Conservation (phyloP, 805 yeast species). For the Wickerhamomyces strasburgensis region DNA sequence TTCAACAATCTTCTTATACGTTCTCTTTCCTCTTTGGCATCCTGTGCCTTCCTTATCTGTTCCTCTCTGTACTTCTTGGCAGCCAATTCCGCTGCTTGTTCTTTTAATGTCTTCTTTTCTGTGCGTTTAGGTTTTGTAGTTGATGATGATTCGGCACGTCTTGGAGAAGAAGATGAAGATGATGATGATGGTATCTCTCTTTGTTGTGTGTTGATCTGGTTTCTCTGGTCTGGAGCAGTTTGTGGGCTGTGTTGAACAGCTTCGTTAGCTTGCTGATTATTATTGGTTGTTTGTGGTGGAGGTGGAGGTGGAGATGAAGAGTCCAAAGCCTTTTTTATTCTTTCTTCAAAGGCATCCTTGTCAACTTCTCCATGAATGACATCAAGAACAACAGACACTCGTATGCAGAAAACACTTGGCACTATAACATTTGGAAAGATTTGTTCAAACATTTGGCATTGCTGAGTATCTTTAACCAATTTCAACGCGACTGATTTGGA, state of each 20-base stretch:
- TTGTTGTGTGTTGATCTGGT: no score
- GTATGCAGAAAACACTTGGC: conserved; percentile 57
- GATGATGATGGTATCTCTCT: no score
- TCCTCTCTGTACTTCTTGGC: conserved; percentile 36
- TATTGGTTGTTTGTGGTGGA: not conserved
- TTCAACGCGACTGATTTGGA: conserved; percentile 36
- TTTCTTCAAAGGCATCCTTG: conserved; percentile 25
- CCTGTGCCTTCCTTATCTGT: conserved; percentile 29
- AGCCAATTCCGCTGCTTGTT: conserved; percentile 36
- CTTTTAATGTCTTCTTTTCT: conserved; percentile 30
- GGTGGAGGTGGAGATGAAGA: conserved; percentile 3
- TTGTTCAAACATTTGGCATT: conserved; percentile 45
- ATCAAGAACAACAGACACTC: conserved; percentile 41
- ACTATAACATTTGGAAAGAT: conserved; percentile 46
- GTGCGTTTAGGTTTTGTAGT: conserved; percentile 1
- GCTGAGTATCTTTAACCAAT: conserved; percentile 36
- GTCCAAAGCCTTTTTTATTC: conserved; percentile 19
- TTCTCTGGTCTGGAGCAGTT: not conserved
- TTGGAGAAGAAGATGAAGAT: conserved; percentile 9
- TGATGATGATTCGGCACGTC: conserved; percentile 11
- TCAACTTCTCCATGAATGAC: conserved; percentile 32
- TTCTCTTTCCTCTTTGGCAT: conserved; percentile 46
- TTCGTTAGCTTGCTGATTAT: not conserved
- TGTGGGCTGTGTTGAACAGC: no score
- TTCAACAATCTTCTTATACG: conserved; percentile 49